Base-by-base conservation (phyloP, 345 rosid genomes). In the Syzygium aromaticum region DNA sequence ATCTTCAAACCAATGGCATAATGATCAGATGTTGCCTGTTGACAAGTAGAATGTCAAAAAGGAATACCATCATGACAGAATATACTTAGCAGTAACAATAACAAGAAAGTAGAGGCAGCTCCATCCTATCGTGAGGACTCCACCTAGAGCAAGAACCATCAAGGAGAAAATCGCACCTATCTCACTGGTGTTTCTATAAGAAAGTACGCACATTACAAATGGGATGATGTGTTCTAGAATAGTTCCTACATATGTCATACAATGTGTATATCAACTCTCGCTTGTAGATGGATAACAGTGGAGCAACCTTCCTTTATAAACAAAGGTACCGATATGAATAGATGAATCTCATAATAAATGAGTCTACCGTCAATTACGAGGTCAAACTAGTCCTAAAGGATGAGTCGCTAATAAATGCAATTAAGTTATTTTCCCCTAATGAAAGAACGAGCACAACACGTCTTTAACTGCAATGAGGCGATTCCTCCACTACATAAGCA, bases 1-100 rank as follows among this genome's bases (percentile, higher is more conserved):
- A 98, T 96, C 95, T 95, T 96, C 94, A 98, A 91, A 67, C 99
- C 99, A 91, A 98, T 96, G 89, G 94, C 93, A 91, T 94, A 96
- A 90, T 96, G 98, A 91, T 93, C 94, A 19, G 98, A 90, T 52
- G 98, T 92, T 87, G 96, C 98, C 99, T 98, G 93, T 67, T 67
- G 53, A 86, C 33, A 85, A 49, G 40, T 23, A 52, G 51, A 86
- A 54, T 22, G 38, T 84, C 27, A 64, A 84, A 61, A 64, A 64
- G 63, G 53, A 30, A 30, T 25, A 51, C 46, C 77, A 12, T 38
- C 64, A 30, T 40, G 33, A 33, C 30, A 40, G 33, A 38, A 40
- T 43, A 51, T 17, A 63, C 82, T 86, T 51, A 51, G 78, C 23
- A 77, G 53, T 19, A 21, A 23, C 27, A 9, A 11, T 52, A 73